Conservation (phyloP, 2,329 filamentous ascomycete genomes). For the Fusarium sterilihyphosum region DNA sequence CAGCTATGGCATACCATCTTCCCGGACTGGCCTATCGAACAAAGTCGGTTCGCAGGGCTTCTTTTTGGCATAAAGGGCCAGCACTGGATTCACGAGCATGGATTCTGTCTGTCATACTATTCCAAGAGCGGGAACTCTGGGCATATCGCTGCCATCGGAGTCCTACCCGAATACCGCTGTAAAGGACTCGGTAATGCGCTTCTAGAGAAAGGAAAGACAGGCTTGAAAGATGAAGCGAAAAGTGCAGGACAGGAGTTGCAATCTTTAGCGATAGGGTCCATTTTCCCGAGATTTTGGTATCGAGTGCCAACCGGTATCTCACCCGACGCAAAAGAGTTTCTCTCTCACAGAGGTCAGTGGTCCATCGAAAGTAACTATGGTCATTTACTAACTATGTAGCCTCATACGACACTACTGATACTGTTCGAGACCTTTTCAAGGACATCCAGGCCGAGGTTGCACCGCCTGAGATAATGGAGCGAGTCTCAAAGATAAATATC, state of each 20-base stretch:
- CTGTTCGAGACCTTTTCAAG: not conserved
- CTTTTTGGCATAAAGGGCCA: not conserved
- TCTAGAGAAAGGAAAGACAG: conserved; percentile 12
- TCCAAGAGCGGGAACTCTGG: not conserved
- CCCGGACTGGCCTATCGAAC: conserved; percentile 30
- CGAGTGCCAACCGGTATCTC: conserved; percentile 18
- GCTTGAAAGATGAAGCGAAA: not conserved
- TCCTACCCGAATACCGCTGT: conserved; percentile 26
- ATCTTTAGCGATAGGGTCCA: conserved; percentile 33
- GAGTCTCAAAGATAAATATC: conserved; percentile 25
- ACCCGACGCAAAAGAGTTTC: conserved; percentile 28
- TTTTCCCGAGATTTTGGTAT: conserved; percentile 36
- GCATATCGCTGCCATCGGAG: conserved; percentile 31
- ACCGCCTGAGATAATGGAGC: conserved; percentile 27
- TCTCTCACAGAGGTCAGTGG: conserved; percentile 18
- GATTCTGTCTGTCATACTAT: conserved; percentile 33
- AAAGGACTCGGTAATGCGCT: conserved; percentile 32
- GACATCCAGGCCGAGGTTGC: conserved; percentile 16
- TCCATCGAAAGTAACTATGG: accelerated
- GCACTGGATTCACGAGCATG: conserved; percentile 31
- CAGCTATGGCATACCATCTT: conserved; percentile 37
- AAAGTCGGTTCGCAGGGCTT: conserved; percentile 8
- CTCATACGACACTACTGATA: not conserved
- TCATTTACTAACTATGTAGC: accelerated
- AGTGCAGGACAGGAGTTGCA: not conserved